Evolutionary conservation across 2,329 filamentous ascomycete genomes (phyloP), one percentile per base, ranked within the genome.

Genomic region (Blastomyces silverae): DNA sequence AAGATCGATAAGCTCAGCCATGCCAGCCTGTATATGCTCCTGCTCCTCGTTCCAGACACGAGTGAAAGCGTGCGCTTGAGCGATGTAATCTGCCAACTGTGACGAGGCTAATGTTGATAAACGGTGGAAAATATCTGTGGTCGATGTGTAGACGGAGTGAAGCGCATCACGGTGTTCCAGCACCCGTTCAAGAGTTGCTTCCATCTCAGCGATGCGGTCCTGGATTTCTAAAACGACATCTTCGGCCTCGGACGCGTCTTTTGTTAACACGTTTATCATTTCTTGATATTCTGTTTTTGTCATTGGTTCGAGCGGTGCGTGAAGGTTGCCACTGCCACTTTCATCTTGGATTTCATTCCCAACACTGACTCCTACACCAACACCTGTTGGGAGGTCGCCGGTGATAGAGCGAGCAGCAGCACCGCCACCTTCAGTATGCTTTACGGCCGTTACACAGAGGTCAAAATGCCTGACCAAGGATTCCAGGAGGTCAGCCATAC

Each of bases 391-490:
- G 39, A 83, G 83, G 69, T 90, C 88, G 55, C 87, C 88, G 0
- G 86, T 77, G 53, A 81, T 88, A 68, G 86, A 88, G 61, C 85
- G 83, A 13, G 87, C 85, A 6, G 88, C 89, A 57, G 87, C 80
- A 15, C 87, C 86, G 5, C 88, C 89, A 39, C 89, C 89, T 78
- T 96, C 92, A 2, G 92, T 97, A 61, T 93, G 91, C 66, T 92
- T 90, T 55, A 97, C 88, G 0, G 93, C 93, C 0, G 89, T 93
- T 17, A 96, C 90, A 75, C 93, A 97, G 68, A 96, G 85, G 75
- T 97, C 93, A 74, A 96, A 97, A 77, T 97, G 93, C 34, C 84
- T 85, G 8, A 91, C 92, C 3, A 97, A 80, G 0, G 89, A 91
- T 64, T 91, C 85, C 1, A 97, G 84, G 5, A 91, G 83, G 65